Evolutionary conservation across 2,329 filamentous ascomycete genomes (phyloP).

Genomic region (Verticillium longisporum): DNA sequence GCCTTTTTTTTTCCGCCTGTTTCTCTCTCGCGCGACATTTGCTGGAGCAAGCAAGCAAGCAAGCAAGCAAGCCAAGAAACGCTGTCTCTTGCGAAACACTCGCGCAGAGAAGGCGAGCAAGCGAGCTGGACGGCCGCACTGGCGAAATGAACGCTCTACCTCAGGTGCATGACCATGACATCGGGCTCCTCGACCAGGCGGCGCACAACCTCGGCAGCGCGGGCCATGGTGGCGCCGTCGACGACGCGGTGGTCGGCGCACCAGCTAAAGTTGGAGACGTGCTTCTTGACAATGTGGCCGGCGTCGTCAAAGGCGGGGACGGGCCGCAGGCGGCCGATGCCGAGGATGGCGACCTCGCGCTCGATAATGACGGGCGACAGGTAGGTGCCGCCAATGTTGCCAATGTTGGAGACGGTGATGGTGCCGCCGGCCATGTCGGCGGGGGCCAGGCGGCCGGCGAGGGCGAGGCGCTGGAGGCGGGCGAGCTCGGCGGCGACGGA

Average conservation of each 20-base stretch:
- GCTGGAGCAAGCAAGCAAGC: too few relatives aligned
- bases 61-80: too few relatives aligned
- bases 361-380: constrained; percentile 87
- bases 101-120: too few relatives aligned
- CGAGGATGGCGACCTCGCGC: constrained; percentile 85
- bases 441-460: constrained; percentile 65
- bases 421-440: constrained; percentile 79
- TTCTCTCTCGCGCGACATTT: too few relatives aligned
- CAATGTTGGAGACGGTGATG: constrained; percentile 95
- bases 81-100: too few relatives aligned
- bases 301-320: constrained; percentile 70
- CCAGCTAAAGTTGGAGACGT: constrained; percentile 91
- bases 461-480: constrained; percentile 66
- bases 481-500: constrained; percentile 71
- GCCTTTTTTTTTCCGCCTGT: too few relatives aligned
- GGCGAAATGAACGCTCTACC: constrained; percentile 30
- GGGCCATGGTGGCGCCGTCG: constrained; percentile 89
- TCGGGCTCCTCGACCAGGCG: constrained; percentile 78
- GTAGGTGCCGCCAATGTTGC: constrained; percentile 88
- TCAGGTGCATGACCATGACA: constrained; percentile 75
- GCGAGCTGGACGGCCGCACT: too few relatives aligned
- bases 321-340: constrained; percentile 72
- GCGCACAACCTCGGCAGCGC: constrained; percentile 77
- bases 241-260: constrained; percentile 91
- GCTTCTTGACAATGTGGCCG: constrained; percentile 60